Percentiles rank a stretch among this genome's conserved stretches.
These are phyloP conservation scores for Puccinia brachypodii DNA, from an alignment of 1,284 basidiomycete species.

Conservation along the genomic window DNA sequence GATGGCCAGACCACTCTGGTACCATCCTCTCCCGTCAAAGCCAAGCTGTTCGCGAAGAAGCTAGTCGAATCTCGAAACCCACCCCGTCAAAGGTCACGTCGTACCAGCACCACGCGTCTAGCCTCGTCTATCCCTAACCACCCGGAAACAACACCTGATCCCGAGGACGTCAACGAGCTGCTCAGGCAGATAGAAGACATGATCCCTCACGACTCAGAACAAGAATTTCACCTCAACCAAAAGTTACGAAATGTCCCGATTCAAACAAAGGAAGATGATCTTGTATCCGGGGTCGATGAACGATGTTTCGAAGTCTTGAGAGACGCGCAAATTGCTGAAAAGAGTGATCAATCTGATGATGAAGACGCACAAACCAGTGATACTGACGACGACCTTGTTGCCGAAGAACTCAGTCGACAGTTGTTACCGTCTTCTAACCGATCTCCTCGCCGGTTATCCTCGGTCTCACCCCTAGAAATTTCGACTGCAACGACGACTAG, in stretches of 20 bases:
- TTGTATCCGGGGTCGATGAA: constrained; percentile 4
- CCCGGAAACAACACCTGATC: background rate
- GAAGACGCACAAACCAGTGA: background rate
- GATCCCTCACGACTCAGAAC: background rate
- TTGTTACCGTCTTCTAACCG: background rate
- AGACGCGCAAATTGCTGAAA: background rate
- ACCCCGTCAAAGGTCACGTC: background rate
- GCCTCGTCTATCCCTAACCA: too few relatives aligned
- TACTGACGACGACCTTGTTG: background rate
- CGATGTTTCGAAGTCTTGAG: background rate
- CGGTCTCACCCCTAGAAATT: background rate
- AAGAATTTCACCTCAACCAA: background rate
- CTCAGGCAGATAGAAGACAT: background rate
- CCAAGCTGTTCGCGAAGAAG: background rate
- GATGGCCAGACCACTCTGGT: background rate
- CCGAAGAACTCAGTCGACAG: background rate
- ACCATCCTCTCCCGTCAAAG: background rate
- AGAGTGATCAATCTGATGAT: background rate
- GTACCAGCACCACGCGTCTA: background rate
- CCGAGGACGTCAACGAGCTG: background rate
- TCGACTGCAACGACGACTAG: background rate
- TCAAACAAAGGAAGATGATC: background rate
- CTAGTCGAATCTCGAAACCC: background rate
- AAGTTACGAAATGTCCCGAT: background rate
- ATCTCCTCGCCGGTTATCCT: constrained; percentile 7